These are phyloP conservation scores for Pestalotiopsis sp. DNA, from an alignment of 2,329 filamentous ascomycete species.

Conservation along the genomic window DNA sequence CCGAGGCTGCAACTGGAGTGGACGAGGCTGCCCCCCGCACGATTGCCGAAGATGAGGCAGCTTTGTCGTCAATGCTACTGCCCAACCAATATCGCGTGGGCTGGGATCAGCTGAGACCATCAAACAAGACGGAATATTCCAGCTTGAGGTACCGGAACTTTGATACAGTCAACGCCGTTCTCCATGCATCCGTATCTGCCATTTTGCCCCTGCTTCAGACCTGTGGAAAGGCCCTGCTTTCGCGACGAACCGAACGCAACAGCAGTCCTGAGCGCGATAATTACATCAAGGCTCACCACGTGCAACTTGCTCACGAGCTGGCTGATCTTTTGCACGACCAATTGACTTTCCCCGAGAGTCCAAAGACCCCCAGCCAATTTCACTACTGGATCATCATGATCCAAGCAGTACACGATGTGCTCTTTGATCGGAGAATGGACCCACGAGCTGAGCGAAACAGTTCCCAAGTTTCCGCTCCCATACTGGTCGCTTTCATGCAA, in stretches of 20 bases:
- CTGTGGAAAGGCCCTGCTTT: constrained; percentile 79
- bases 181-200: constrained; percentile 77
- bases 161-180: constrained; percentile 72
- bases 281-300: constrained; percentile 55
- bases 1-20: constrained; percentile 17
- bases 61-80: constrained; percentile 27
- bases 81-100: constrained; percentile 27
- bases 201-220: constrained; percentile 87
- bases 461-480: constrained; percentile 67
- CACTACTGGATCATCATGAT: constrained; percentile 83
- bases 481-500: constrained; percentile 86
- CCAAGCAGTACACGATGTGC: constrained; percentile 74
- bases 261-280: constrained; percentile 55
- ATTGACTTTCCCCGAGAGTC: constrained; percentile 51
- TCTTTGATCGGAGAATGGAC: constrained; percentile 65
- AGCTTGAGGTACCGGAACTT: constrained; percentile 69
- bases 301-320: constrained; percentile 65
- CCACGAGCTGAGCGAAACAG: constrained; percentile 50
- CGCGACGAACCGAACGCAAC: constrained; percentile 53
- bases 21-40: constrained; percentile 14
- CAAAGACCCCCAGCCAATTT: constrained; percentile 64
- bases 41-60: constrained; percentile 29
- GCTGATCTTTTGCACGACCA: constrained; percentile 72
- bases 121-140: constrained; percentile 27
- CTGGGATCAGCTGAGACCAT: constrained; percentile 21